Base-by-base conservation (phyloP, 164 flowering plant genomes). In the Vitis amurensis region DNA sequence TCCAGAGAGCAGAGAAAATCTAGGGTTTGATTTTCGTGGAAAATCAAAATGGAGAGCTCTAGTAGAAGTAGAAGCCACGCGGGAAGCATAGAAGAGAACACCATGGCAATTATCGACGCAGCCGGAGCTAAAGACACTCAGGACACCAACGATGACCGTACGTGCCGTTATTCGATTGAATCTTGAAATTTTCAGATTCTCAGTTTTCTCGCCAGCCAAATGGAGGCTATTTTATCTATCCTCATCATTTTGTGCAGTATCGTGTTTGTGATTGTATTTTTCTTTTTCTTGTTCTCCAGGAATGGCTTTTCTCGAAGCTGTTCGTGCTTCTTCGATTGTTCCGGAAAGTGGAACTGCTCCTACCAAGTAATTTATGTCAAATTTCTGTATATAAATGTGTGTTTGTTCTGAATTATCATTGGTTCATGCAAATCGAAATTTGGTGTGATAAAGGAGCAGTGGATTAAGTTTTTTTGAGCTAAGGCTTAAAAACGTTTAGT, bases 291-390 rank as follows among this genome's bases (percentile, higher is more conserved):
- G 49, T 11, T 30, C 47, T 7, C 0, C 63, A 89, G 97, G 94
- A 58, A 71, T 91, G 50, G 73, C 91, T 58, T 93, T 88, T 77
- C 83, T 93, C 8, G 88, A 91, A 74, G 97, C 93, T 67, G 96
- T 93, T 74, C 96, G 93, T 0, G 75, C 85, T 58, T 71, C 86
- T 67, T 86, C 87, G 12, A 59, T 91, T 65, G 76, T 82, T 58
- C 75, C 88, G 0, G 84, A 79, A 50, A 68, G 56, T 63, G 86
- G 85, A 71, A 69, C 59, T 61, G 79, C 85, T 64, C 94, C 98
- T 0, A 86, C 95, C 47, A 68, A 76, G 96, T 93, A 83, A 50
- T 53, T 69, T 5, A 48, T 64, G 56, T 55, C 57, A 37, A 37
- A 37, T 37, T 37, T 47, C 52, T 30, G 14, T 49, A 55, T 31